Conservation (phyloP, 2,329 filamentous ascomycete species). For the Chrysoporthe puriensis region DNA sequence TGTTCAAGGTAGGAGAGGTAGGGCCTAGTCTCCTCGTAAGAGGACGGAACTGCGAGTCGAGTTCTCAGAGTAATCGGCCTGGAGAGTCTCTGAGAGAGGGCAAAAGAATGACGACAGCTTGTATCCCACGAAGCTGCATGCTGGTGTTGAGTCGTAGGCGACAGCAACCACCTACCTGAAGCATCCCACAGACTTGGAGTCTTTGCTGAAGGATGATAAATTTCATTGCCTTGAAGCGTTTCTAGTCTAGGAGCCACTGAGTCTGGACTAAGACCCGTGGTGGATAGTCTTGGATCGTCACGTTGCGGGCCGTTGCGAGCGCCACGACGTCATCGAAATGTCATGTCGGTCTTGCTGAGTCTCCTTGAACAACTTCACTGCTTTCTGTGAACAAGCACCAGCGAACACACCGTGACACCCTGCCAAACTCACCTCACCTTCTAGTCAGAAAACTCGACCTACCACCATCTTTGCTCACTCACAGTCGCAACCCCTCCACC, state of each 20-base stretch:
- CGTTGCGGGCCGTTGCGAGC: constrained; percentile 14
- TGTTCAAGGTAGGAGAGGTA: not conserved
- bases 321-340: constrained; percentile 27
- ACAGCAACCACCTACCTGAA: not conserved
- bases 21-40: not conserved
- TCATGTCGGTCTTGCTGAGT: constrained; percentile 11
- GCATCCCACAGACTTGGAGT: too few species aligned
- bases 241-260: not conserved
- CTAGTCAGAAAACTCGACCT: not conserved
- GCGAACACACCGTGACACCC: not conserved
- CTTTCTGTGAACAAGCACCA: not conserved
- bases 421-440: not conserved
- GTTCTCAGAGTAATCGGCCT: not conserved
- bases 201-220: not conserved
- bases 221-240: not conserved
- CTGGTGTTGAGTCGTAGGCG: not conserved
- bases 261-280: not conserved
- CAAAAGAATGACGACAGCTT: not conserved
- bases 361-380: not conserved
- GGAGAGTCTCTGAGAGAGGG: not conserved
- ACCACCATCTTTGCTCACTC: not conserved
- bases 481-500: not conserved
- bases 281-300: not conserved
- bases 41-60: not conserved
- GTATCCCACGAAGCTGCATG: not conserved